Base-by-base conservation (phyloP, 805 yeast genomes). In the Saturnispora besseyi region DNA sequence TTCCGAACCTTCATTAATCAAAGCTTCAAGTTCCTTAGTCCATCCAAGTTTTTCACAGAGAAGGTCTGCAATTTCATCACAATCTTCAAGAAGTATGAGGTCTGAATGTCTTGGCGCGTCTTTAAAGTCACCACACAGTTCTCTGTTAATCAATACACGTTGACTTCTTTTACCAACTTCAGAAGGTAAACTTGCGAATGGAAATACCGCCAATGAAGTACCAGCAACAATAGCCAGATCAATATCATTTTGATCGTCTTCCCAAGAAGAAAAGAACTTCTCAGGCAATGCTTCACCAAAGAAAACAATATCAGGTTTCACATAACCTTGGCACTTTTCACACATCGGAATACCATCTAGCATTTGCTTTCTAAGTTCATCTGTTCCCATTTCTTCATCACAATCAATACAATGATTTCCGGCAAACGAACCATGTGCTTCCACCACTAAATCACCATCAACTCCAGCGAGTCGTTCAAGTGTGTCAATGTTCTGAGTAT, bases 351-450 rank as follows among this genome's bases (percentile, higher is more conserved):
- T 72, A 24, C 54, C 48, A 2, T 67, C 68, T 30, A 57, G 52
- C 62, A 63, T 61, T 15, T 61, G 60, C 33, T 64, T 53, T 53
- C 72, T 73, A 55, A 84, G 69, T 6, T 63, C 63, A 6, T 71
- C 76, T 7, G 69, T 63, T 0, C 75, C 63, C 77, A 81, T 82
- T 48, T 69, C 81, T 29, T 64, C 62, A 2, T 65, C 52, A 67
- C 99, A 91, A 21, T 84, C 79, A 43, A 89, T 83, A 61, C 99
- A 91, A 56, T 84, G 93, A 57, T 84, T 85, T 1, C 62, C 65
- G 1, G 93, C 95, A 74, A 91, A 91, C 2, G 96, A 87, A 0
- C 99, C 99, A 65, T 91, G 98, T 0, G 98, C 98, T 60, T 89
- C 96, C 0, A 91, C 82, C 2, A 91, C 72, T 52, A 67, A 72